Conservation (phyloP, 2,329 filamentous ascomycete genomes). For the Trichoderma endophyticum region DNA sequence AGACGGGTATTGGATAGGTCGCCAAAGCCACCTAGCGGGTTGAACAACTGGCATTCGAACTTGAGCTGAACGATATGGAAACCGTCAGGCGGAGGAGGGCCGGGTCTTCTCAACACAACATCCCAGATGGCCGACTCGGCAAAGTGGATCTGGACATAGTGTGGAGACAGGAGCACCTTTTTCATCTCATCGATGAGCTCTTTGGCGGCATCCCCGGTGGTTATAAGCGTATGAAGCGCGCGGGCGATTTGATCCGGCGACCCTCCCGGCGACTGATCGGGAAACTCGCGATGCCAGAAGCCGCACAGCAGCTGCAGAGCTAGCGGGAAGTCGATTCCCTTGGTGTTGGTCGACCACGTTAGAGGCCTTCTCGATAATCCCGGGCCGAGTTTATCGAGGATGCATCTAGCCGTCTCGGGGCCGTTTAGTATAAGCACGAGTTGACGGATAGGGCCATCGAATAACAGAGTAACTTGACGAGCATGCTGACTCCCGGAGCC, state of each 20-base stretch:
- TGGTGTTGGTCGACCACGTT: conserved; percentile 33
- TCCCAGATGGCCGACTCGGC: conserved; percentile 39
- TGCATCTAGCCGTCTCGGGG: conserved; percentile 34
- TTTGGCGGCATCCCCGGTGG: conserved; percentile 29
- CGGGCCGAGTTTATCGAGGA: conserved; percentile 36
- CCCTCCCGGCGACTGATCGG: conserved; percentile 33
- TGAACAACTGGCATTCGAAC: conserved; percentile 35
- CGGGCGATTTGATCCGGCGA: conserved; percentile 35
- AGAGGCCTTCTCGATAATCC: conserved; percentile 32
- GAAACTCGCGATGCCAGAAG: conserved; percentile 36
- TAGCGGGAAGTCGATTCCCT: conserved; percentile 34
- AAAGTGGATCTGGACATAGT: conserved; percentile 38
- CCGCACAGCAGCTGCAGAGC: conserved; percentile 36
- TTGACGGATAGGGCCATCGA: conserved; percentile 38
- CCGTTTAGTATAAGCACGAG: conserved; percentile 37
- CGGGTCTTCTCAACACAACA: conserved; percentile 31
- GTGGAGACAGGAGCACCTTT: conserved; percentile 32
- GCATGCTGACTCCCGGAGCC: conserved; percentile 26
- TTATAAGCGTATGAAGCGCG: conserved; percentile 30
- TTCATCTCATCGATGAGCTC: conserved; percentile 31
- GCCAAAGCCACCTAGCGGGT: conserved; percentile 28
- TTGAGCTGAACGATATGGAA: conserved; percentile 37
- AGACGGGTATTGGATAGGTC: conserved; percentile 31
- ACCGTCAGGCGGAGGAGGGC: conserved; percentile 33
- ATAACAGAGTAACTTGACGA: conserved; percentile 33